Percentiles rank a stretch among this genome's conserved stretches.
Conservation (phyloP, 192 early-diverging fungal species). For the Coemansia interrupta region DNA sequence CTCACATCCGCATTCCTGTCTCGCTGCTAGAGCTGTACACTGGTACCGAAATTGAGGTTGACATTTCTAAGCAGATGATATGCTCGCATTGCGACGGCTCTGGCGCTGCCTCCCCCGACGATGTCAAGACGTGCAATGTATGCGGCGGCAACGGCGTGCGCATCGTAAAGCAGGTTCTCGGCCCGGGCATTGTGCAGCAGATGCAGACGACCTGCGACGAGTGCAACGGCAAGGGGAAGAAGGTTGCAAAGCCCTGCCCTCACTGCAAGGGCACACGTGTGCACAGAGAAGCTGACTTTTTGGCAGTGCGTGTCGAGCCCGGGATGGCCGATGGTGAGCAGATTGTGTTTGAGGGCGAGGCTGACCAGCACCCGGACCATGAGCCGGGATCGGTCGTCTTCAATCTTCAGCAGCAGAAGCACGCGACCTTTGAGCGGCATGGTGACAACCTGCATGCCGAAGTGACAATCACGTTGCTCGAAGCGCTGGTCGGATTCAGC, state of each 20-base stretch:
- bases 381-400: constrained; percentile 87
- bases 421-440: constrained; percentile 69
- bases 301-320: constrained; percentile 74
- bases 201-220: constrained; percentile 88
- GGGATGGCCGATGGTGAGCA: constrained; percentile 75
- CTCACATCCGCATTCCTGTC: constrained; percentile 74
- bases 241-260: constrained; percentile 73
- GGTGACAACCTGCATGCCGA: constrained; percentile 76
- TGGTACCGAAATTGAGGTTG: constrained; percentile 80
- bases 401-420: constrained; percentile 62
- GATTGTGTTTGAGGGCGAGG: constrained; percentile 82
- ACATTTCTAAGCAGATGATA: constrained; percentile 90
- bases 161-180: constrained; percentile 81
- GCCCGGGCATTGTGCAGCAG: constrained; percentile 91
- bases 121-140: constrained; percentile 74
- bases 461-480: constrained; percentile 67
- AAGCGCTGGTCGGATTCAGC: constrained; percentile 80
- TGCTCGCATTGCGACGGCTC: constrained; percentile 91
- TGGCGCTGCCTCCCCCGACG: constrained; percentile 79
- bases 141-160: constrained; percentile 81
- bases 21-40: constrained; percentile 88
- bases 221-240: constrained; percentile 89
- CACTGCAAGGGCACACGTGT: constrained; percentile 85
- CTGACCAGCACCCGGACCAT: constrained; percentile 86
- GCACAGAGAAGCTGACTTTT: constrained; percentile 71